Evolutionary conservation across 23 red algal species (phyloP), one percentile per base, ranked within the genome.

Genomic region (Rhodosorus marinus): DNA sequence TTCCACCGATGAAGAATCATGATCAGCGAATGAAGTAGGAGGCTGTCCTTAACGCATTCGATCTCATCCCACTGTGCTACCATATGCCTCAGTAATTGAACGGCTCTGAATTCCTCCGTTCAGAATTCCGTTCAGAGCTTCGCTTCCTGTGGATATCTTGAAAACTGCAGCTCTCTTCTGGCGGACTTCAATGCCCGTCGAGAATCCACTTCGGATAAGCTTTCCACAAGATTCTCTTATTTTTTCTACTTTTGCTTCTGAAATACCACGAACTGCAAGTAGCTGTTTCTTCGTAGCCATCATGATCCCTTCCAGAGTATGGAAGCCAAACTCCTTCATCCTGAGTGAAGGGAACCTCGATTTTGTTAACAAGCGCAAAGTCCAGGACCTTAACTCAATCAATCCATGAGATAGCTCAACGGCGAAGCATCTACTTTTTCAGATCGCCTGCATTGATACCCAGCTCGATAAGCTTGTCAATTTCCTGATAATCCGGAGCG

Each of bases 241-340:
- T 33, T 93, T 93, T 32, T 83, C 75, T 29, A 93, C 70, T 33
- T 93, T 93, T 0, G 86, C 75, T 48, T 93, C 86, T 43, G 62
- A 72, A 27, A 93, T 49, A n/a, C 86, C 86, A 47, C 83, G 82
- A 36, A 93, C 68, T 15, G 68, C 57, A 20, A 74, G 67, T 5
- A 93, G 49, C 9, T 49, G 47, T 27, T 80, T 80, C 31, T 64
- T 70, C 14, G 76, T 80, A 1, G 31, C 59, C 86, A 81, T 80
- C 29, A 93, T 35, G 8, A 93, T 70, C 1, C 70, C 61, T 7
- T 67, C 61, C 21, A 80, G 66, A 2, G 86, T 93, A 40, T 81
- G 31, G 36, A 70, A 81, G 52, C 86, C 86, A 3, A 78, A 76
- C 48, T 93, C 86, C 55, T 88, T 88, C 68, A 88, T 65, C 47